Percentiles rank a stretch among this genome's conserved stretches.
These are phyloP conservation scores for Hordeum vulgare DNA, from an alignment of 176 grass and related monocot genomes.

Conservation along the genomic window MorexV3_pseudomolecules_assembly NC_058519.1:28308413-28308912, in stretches of 20 bases:
- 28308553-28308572: neutral
- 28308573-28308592: neutral
- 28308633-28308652: neutral
- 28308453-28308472: neutral
- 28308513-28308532: neutral
- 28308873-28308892: slow-evolving; percentile 9
- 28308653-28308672: neutral
- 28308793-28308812: neutral
- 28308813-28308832: neutral
- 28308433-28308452: neutral
- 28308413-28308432: neutral
- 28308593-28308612: neutral
- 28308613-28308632: neutral
- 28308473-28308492: neutral
- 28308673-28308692: slow-evolving; percentile 15
- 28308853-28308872: neutral
- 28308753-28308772: neutral
- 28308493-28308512: neutral
- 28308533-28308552: neutral
- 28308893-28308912: neutral
- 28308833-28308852: neutral
- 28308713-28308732: neutral
- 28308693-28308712: neutral
- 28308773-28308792: neutral
- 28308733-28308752: neutral